These are phyloP conservation scores for Nigrograna mackinnonii DNA, from an alignment of 2,329 filamentous ascomycete genomes.

Conservation along the genomic window DNA sequence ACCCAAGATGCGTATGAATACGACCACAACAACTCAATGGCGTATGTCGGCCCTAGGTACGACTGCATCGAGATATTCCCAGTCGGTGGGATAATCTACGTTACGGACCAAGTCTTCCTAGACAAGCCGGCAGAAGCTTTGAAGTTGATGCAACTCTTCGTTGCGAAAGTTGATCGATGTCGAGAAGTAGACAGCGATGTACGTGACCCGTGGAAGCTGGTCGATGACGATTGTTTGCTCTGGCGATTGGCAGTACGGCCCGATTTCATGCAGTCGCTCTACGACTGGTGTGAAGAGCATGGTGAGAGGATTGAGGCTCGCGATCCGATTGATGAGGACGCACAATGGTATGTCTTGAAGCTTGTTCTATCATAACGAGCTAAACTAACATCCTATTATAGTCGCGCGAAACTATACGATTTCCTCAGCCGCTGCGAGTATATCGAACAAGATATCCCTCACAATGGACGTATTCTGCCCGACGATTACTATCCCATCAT, in stretches of 20 bases:
- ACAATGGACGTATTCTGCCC: slow-evolving; percentile 5
- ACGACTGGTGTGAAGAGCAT: slow-evolving; percentile 21
- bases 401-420: slow-evolving; percentile 23
- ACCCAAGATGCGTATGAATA: slow-evolving; percentile 20
- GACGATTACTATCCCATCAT: slow-evolving; percentile 34
- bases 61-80: slow-evolving; percentile 41
- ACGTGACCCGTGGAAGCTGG: slow-evolving; percentile 17
- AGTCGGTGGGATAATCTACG: slow-evolving; percentile 42
- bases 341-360: too few species aligned
- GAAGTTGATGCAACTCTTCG: slow-evolving; percentile 39
- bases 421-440: slow-evolving; percentile 22
- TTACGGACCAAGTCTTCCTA: slow-evolving; percentile 49
- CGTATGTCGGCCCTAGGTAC: slow-evolving; percentile 17
- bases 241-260: slow-evolving; percentile 38
- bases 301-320: slow-evolving; percentile 16
- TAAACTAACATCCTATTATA: not conserved
- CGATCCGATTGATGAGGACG: too few species aligned
- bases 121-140: slow-evolving; percentile 40
- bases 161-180: slow-evolving; percentile 28
- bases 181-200: slow-evolving; percentile 14
- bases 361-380: too few species aligned
- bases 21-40: slow-evolving; percentile 14
- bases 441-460: slow-evolving; percentile 27
- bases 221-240: slow-evolving; percentile 23
- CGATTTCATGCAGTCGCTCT: slow-evolving; percentile 30